phyloP scores from a whole-genome alignment of 1,284 basidiomycete genomes.

The Ganoderma sp. region DNA sequence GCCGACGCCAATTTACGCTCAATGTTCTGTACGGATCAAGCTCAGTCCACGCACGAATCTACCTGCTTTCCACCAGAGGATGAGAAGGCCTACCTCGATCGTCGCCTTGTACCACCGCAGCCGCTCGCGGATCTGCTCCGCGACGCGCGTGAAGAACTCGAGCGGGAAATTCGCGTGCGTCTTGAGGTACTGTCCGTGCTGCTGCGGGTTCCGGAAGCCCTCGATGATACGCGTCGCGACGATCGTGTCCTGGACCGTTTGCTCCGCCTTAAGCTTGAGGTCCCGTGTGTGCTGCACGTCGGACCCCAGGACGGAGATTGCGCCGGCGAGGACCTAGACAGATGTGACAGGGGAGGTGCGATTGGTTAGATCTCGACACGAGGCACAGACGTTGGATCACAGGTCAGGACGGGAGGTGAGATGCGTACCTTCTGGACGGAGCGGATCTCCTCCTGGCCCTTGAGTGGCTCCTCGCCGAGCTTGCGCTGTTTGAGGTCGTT shows the following conservation, averaged over 20 bases:
- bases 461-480: slow-evolving; percentile 74
- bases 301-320: slow-evolving; percentile 66
- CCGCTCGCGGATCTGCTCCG: slow-evolving; percentile 72
- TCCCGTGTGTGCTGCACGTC: slow-evolving; percentile 72
- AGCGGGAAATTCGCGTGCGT: slow-evolving; percentile 82
- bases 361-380: background rate
- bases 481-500: slow-evolving; percentile 79
- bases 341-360: background rate
- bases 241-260: slow-evolving; percentile 78
- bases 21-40: slow-evolving; percentile 63
- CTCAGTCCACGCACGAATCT: too few species aligned
- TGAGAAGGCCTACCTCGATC: slow-evolving; percentile 61
- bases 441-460: slow-evolving; percentile 71
- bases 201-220: slow-evolving; percentile 74
- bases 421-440: slow-evolving; percentile 64
- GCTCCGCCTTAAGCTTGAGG: slow-evolving; percentile 73
- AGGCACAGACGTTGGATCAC: background rate
- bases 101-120: slow-evolving; percentile 79
- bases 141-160: slow-evolving; percentile 80
- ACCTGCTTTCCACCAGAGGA: too few species aligned
- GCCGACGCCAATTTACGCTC: slow-evolving; percentile 78
- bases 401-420: slow-evolving; percentile 17
- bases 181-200: slow-evolving; percentile 69
- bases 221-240: slow-evolving; percentile 75
- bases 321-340: slow-evolving; percentile 63